Base-by-base conservation (phyloP, 2,329 filamentous ascomycete species). In the Alternaria postmessia region DNA sequence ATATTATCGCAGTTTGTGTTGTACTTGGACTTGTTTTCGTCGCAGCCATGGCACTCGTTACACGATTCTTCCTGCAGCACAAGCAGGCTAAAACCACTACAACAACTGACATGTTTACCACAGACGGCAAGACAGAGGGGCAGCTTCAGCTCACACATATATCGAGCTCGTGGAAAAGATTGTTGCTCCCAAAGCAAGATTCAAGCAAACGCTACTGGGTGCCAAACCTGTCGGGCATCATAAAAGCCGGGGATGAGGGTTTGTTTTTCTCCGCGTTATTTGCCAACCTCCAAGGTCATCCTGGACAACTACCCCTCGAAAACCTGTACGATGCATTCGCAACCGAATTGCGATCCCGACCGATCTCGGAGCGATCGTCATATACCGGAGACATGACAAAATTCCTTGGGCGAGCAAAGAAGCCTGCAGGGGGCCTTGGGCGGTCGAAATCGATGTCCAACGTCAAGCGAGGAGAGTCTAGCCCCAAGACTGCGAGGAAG, bases 191-290 rank as follows among this genome's bases (percentile, higher is more conserved):
- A n/a, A 75, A 71, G 42, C 63, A 61, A 38, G 57, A 66, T 3
- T 61, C 59, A 12, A 59, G 41, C 18, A 61, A 55, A 18, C 46
- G 59, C 11, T 61, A 65, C 7, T 70, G 67, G 67, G 70, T 73
- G 16, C 74, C 75, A 12, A 67, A 65, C 3, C 28, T 76, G n/a
- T 70, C 72, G 12, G 68, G 65, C 36, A 65, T 78, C 32, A 59
- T 78, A 60, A 74, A 75, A 62, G 74, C 74, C 42, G 75, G 72
- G 18, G 74, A 78, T 55, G 74, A 78, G 46, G 69, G 65, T 3
- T 12, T 75, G 12, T 68, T 70, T 48, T 66, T 67, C 18, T 74
- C 72, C 16, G 52, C 69, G 39, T 43, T 78, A 47, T 72, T 76
- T 64, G 52, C 67, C 54, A 47, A 55, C 22, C 55, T 70, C 28